Base-by-base conservation (phyloP, 345 rosid genomes). In the Ailanthus altissimus region DNA sequence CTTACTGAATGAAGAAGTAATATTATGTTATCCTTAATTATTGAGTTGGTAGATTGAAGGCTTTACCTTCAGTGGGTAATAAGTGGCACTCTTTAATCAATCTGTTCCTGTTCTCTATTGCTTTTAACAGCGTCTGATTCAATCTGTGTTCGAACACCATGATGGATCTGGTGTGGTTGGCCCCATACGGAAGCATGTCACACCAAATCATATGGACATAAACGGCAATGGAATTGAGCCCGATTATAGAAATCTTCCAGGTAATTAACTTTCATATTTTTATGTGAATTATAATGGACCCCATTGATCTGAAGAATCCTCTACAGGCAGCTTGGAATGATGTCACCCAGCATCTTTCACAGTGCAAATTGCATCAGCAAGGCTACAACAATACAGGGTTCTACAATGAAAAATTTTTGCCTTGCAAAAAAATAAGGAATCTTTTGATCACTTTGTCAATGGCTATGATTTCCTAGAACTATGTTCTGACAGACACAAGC, bases 121-220 rank as follows among this genome's bases (percentile, higher is more conserved):
- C 36, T 67, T 70, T 81, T 81, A 40, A 57, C 85, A 92, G 99
- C 98, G 98, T 69, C 82, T 93, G 85, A 95, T 95, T 79, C 97
- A 95, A 49, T 91, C 98, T 0, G 98, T 95, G 51, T 95, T 83
- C 51, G 99, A 95, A 75, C 99, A 93, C 77, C 78, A 78, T 53
- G 99, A 95, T 82, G 97, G 99, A 57, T 95, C 98, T 62, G 99
- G 98, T 63, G 90, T 95, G 67, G 94, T 88, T 59, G 92, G 93
- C 76, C 90, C 97, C 47, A 83, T 92, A 20, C 97, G 99, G 63
- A 93, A 92, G 84, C 93, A 93, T 74, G 97, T 89, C 64, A 95
- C 98, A 20, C 98, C 99, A 45, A 89, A 90, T 79, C 97, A 88
- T 70, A 79, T 82, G 92, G 98, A 95, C 82, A 90, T 93, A 82